These are phyloP conservation scores for Andrographis paniculata DNA, from an alignment of 305 asterid species.

Conservation along the genomic window DNA sequence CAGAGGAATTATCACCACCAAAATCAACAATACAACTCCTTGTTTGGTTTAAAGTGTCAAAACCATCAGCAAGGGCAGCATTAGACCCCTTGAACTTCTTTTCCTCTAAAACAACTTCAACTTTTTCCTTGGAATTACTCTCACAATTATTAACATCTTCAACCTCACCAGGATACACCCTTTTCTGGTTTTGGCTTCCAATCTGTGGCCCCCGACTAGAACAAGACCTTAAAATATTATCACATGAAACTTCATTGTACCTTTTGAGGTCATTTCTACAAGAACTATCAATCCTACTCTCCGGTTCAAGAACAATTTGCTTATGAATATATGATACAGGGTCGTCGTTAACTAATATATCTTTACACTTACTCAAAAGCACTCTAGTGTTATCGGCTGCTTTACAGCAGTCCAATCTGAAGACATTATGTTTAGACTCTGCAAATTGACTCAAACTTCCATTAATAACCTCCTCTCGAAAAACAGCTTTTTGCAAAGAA, in stretches of 20 bases:
- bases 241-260: conserved; percentile 14
- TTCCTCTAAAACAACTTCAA: conserved; percentile 24
- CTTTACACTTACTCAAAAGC: conserved; percentile 56
- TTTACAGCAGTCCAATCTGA: conserved; percentile 18
- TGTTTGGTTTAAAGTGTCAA: conserved; percentile 14
- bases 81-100: conserved; percentile 17
- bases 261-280: conserved; percentile 18
- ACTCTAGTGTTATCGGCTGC: conserved; percentile 29
- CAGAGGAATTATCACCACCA: conserved; percentile 20
- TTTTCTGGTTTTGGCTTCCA: conserved; percentile 35
- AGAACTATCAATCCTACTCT: conserved; percentile 18
- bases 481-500: conserved; percentile 41
- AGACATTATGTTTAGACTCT: conserved; percentile 12
- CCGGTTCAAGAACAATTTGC: conserved; percentile 21
- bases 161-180: conserved; percentile 33
- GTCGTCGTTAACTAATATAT: conserved; percentile 54
- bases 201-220: conserved; percentile 19
- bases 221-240: conserved; percentile 19
- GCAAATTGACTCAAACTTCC: conserved; percentile 20
- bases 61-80: conserved; percentile 13
- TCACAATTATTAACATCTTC: conserved; percentile 25
- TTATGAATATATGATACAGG: conserved; percentile 49
- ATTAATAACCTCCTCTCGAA: conserved; percentile 44
- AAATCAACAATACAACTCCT: conserved; percentile 16
- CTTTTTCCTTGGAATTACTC: conserved; percentile 19